A percentile compares a stretch with the other conserved stretches of the same genome.
Conservation (phyloP, 345 rosid genomes). For the Xanthoceras sorbifolium region DNA sequence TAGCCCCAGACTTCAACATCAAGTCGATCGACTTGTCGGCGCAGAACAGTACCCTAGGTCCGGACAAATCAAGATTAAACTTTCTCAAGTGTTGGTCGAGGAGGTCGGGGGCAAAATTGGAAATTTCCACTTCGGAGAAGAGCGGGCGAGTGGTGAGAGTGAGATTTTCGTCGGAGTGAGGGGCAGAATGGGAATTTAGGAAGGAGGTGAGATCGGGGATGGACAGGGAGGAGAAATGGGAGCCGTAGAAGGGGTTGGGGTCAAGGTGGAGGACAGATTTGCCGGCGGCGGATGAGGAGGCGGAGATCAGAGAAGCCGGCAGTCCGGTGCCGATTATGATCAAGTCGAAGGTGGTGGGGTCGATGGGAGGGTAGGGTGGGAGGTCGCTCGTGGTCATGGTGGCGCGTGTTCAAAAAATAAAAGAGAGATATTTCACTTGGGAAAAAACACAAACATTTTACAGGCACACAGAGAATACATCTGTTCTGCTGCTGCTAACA, state of each 20-base stretch:
- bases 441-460: background rate
- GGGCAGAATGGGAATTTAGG: slow-evolving; percentile 47
- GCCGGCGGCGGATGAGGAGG: slow-evolving; percentile 65
- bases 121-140: slow-evolving; percentile 65
- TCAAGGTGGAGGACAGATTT: slow-evolving; percentile 87
- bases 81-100: slow-evolving; percentile 44
- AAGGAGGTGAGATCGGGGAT: slow-evolving; percentile 63
- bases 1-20: slow-evolving; percentile 55
- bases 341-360: slow-evolving; percentile 70
- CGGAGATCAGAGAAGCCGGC: slow-evolving; percentile 63
- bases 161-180: slow-evolving; percentile 33
- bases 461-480: background rate
- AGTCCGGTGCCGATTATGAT: slow-evolving; percentile 76
- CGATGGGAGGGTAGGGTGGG: slow-evolving; percentile 67
- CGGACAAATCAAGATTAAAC: slow-evolving; percentile 63
- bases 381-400: slow-evolving; percentile 42
- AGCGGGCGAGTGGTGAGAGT: slow-evolving; percentile 43
- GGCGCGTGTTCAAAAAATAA: background rate
- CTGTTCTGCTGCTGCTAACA: too few species aligned
- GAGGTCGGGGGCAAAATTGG: slow-evolving; percentile 41
- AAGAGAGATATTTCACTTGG: background rate
- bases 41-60: slow-evolving; percentile 75
- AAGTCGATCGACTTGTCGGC: slow-evolving; percentile 63
- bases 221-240: slow-evolving; percentile 70
- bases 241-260: slow-evolving; percentile 84